A percentile compares a stretch with the other conserved stretches of the same genome.
phyloP scores from a whole-genome alignment of 208 protist species.

The Leishmania braziliensis region DNA sequence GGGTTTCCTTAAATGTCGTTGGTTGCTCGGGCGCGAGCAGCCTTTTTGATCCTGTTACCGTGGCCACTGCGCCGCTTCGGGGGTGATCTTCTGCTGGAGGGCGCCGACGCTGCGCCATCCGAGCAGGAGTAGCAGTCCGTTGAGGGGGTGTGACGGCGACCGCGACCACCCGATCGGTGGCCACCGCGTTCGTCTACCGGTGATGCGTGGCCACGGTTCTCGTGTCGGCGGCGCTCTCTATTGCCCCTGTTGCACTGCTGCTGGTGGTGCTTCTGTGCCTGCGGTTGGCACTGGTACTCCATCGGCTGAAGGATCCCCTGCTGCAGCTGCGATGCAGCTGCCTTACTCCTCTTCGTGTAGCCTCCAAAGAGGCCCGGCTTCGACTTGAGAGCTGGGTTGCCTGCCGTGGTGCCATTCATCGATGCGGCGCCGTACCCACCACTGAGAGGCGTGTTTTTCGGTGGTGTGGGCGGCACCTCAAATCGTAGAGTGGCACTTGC shows the following conservation, averaged over 20 bases:
- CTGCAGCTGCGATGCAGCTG: slow-evolving; percentile 18
- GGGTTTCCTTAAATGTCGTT: background rate
- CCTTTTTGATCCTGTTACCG: background rate
- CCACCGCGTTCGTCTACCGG: slow-evolving; percentile 8
- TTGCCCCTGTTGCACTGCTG: background rate
- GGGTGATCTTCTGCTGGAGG: background rate
- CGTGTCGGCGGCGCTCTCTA: background rate
- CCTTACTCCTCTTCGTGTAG: slow-evolving; percentile 36
- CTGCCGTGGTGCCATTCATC: slow-evolving; percentile 2
- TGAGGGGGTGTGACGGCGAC: slow-evolving; percentile 15
- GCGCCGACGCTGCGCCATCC: background rate
- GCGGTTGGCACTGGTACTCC: background rate
- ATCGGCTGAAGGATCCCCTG: slow-evolving; percentile 6
- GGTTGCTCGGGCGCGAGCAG: background rate
- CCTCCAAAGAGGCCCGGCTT: slow-evolving; percentile 23
- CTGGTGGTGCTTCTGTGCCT: background rate
- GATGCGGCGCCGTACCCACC: background rate
- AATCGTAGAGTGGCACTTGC: background rate
- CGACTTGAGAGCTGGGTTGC: background rate
- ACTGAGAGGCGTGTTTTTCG: background rate
- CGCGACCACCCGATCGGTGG: background rate
- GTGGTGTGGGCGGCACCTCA: background rate
- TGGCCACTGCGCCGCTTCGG: slow-evolving; percentile 13
- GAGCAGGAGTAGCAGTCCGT: slow-evolving; percentile 10
- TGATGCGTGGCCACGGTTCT: slow-evolving; percentile 8